A percentile compares a stretch with the other conserved stretches of the same genome.
Evolutionary conservation across 1,284 basidiomycete genomes (phyloP).

Genomic region (Ceratobasidium sp.): DNA sequence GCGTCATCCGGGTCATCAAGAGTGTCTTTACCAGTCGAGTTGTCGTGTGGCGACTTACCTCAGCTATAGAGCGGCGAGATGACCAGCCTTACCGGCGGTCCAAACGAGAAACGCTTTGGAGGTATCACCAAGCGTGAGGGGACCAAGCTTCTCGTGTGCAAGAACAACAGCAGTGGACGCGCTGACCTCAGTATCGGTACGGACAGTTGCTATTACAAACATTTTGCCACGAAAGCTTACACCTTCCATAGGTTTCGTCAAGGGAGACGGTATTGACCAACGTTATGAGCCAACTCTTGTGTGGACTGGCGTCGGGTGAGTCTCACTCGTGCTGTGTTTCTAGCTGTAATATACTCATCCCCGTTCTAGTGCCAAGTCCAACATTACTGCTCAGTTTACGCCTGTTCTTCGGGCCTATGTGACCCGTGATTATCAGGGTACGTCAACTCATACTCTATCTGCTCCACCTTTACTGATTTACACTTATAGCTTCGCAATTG

Average conservation of each 20-base stretch:
- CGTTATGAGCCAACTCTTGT: slow-evolving; percentile 35
- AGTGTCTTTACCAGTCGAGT: background rate
- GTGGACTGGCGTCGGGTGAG: slow-evolving; percentile 36
- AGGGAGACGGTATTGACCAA: slow-evolving; percentile 30
- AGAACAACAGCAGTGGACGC: slow-evolving; percentile 22
- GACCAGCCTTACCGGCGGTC: background rate
- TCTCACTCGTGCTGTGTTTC: background rate
- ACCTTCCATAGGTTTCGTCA: slow-evolving; percentile 9
- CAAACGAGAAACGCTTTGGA: slow-evolving; percentile 6
- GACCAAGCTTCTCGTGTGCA: slow-evolving; percentile 23
- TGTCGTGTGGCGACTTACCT: background rate
- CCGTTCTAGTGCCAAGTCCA: slow-evolving; percentile 28
- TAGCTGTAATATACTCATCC: background rate
- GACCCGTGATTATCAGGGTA: slow-evolving; percentile 35
- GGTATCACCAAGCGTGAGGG: slow-evolving; percentile 1
- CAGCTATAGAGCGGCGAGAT: slow-evolving; percentile 15
- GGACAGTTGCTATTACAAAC: background rate
- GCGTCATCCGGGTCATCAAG: too few relatives aligned
- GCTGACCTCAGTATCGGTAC: slow-evolving; percentile 30
- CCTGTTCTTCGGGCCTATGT: slow-evolving; percentile 34
- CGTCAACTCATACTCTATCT: background rate
- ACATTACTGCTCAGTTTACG: slow-evolving; percentile 38
- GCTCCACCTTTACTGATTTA: background rate
- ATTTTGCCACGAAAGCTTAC: background rate
- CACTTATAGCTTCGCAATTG: slow-evolving; percentile 4